Evolutionary conservation across 257 asterid species (phyloP), one percentile per base, ranked within the genome.

Genomic region (Salvia splendens): DNA sequence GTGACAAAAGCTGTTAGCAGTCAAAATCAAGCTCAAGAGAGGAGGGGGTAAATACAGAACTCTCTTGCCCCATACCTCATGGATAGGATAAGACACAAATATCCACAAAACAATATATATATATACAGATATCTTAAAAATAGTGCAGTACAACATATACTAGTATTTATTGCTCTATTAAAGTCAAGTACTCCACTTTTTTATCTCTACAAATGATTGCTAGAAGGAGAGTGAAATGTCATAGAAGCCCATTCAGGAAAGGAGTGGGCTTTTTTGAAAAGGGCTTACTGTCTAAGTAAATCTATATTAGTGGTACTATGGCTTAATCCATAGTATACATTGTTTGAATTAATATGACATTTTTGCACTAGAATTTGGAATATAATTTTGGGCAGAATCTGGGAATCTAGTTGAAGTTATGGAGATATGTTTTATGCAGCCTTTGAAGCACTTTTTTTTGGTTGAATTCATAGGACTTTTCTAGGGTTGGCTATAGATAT

Each of bases 41-140:
- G 30, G 30, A 1, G 30, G 30, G 30, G 30, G 30, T 24, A 24
- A 24, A 80, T 68, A 72, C 65, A 43, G 81, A 81, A 78, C 75
- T 80, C 81, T 78, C 67, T 53, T 69, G 60, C 50, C 84, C 95
- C 91, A 85, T 87, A 49, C 87, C 60, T 55, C 72, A 20, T 77
- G 83, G 91, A 85, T 83, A 84, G 85, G 81, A 79, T 84, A 80
- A 78, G 76, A 72, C 42, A 24, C 8, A 67, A 70, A 43, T 3
- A 33, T 24, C 57, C 57, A 45, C 3, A 3, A 43, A 51, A 49
- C n/a, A 36, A 70, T 24, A 24, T 1, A 41, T 24, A 70, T 24
- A 24, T 1, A 41, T 24, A 24, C 30, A 24, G 1, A 2, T 24
- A 24, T 24, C 30, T 24, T 1, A 24, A 12, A 16, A 11, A 30